Evolutionary conservation across 2,329 filamentous ascomycete species (phyloP).

Genomic region (Pseudodiploospora longispora): DNA sequence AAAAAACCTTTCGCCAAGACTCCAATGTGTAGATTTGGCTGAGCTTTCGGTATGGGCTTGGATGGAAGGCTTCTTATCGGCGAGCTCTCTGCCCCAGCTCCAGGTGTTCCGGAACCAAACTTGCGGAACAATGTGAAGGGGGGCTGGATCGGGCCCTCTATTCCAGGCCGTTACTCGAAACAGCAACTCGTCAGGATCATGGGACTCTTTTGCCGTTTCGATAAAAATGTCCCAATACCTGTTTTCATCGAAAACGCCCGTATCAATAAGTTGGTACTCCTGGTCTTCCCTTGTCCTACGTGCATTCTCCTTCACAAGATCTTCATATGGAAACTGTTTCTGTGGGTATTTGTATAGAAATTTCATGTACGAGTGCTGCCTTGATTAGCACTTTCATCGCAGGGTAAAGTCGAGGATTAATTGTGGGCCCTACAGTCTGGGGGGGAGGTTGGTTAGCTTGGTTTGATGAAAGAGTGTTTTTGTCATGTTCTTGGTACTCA

Average conservation of each 20-base stretch:
- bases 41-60: conserved; percentile 56
- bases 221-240: conserved; percentile 97
- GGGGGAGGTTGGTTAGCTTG: conserved; percentile 14
- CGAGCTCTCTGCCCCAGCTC: conserved; percentile 79
- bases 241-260: conserved; percentile 78
- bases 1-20: conserved; percentile 74
- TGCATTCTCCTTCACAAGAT: conserved; percentile 78
- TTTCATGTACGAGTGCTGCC: conserved; percentile 96
- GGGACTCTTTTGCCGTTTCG: conserved; percentile 88
- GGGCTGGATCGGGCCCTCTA: conserved; percentile 80
- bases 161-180: conserved; percentile 98
- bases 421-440: conserved; percentile 35
- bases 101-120: conserved; percentile 98
- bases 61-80: conserved; percentile 74
- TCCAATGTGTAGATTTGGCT: conserved; percentile 69
- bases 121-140: conserved; percentile 87
- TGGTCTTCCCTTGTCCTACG: conserved; percentile 65
- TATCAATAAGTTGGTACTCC: conserved; percentile 90
- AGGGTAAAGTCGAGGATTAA: background rate
- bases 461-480: conserved; percentile 4
- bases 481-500: conserved; percentile 22
- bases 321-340: conserved; percentile 81
- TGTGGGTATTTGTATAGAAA: conserved; percentile 97
- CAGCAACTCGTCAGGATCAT: conserved; percentile 82
- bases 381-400: conserved; percentile 10